Evolutionary conservation across 768 basidiomycete species (phyloP), one percentile per base, ranked within the genome.

Genomic region (Porpolomopsis calyptriformis): DNA sequence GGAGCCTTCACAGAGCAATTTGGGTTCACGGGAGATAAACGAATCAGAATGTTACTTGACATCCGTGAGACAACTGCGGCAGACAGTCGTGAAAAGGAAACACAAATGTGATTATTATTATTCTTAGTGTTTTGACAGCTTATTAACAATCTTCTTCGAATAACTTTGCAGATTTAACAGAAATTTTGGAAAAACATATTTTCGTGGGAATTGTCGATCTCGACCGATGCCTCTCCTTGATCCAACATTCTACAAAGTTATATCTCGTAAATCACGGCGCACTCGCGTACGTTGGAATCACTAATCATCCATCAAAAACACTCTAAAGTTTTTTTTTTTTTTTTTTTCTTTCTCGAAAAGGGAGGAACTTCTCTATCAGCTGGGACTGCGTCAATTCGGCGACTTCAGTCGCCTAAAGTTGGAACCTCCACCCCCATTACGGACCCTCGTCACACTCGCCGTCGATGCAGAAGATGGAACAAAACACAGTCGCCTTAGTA

Each of bases 361-460:
- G 0, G 91, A 96, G 56, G 91, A 96, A 54, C 70, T 96, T 26
- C 94, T 98, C 61, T 97, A 96, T 63, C 96, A 99, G 57, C 74
- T 99, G 5, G 89, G 79, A 1, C 64, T 98, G 22, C 73, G 88
- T 14, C 94, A 98, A 60, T 99, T 99, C 56, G 89, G 92, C 1
- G 76, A 85, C 50, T 76, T 85, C 51, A 73, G 76, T 49, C 72
- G 78, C 18, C 64, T 97, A 42, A 82, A 80, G 50, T 71, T 98
- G 2, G 82, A 92, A 27, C 93, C 94, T 1, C 69, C 93, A 2
- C 89, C 91, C 0, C 66, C 78, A 0, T 58, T 98, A 12, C 73
- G 71, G 2, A 74, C 73, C 9, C 67, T 98, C 42, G 56, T 99
- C 10, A 68, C 76, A 40, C 76, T 98, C 4, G 94, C 91, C 0